Conservation (phyloP, 108 stramenopile species). For the Nitzschia palea region DNA sequence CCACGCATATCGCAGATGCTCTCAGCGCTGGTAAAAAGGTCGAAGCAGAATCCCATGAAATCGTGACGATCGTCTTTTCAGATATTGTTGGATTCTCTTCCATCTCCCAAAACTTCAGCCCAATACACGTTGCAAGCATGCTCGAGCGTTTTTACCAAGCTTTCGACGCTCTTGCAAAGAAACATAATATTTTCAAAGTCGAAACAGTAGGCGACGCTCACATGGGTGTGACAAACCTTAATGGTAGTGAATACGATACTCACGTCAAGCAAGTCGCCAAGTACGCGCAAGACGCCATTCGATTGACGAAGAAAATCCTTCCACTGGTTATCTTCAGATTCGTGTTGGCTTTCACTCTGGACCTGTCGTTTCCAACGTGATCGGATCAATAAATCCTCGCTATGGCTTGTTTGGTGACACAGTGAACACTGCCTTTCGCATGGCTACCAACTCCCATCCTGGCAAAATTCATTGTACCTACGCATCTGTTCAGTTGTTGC, state of each 20-base stretch:
- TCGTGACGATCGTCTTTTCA: slow-evolving; percentile 27
- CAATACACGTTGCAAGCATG: slow-evolving; percentile 47
- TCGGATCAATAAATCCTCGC: slow-evolving; percentile 42
- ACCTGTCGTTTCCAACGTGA: slow-evolving; percentile 48
- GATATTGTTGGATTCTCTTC: slow-evolving; percentile 59
- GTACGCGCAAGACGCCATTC: slow-evolving; percentile 49
- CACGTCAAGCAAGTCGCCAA: slow-evolving; percentile 55
- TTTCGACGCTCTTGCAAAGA: slow-evolving; percentile 42
- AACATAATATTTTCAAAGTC: slow-evolving; percentile 60
- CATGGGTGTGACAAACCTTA: slow-evolving; percentile 38
- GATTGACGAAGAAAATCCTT: slow-evolving; percentile 40
- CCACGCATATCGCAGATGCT: slow-evolving; percentile 51
- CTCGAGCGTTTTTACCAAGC: slow-evolving; percentile 48
- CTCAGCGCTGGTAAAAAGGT: slow-evolving; percentile 48
- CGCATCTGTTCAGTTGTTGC: slow-evolving; percentile 34
- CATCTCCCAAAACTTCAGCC: slow-evolving; percentile 37
- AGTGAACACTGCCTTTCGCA: slow-evolving; percentile 52
- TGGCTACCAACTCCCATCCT: slow-evolving; percentile 46
- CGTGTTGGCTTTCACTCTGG: slow-evolving; percentile 56
- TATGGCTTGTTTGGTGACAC: slow-evolving; percentile 65
- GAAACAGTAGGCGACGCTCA: slow-evolving; percentile 55
- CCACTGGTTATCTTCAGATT: slow-evolving; percentile 43
- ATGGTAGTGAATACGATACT: slow-evolving; percentile 33
- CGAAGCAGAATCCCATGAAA: slow-evolving; percentile 39
- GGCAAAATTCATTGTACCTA: slow-evolving; percentile 51